Base-by-base conservation (phyloP, 1,284 basidiomycete species). In the Neotropicomus parvogracilis region DNA sequence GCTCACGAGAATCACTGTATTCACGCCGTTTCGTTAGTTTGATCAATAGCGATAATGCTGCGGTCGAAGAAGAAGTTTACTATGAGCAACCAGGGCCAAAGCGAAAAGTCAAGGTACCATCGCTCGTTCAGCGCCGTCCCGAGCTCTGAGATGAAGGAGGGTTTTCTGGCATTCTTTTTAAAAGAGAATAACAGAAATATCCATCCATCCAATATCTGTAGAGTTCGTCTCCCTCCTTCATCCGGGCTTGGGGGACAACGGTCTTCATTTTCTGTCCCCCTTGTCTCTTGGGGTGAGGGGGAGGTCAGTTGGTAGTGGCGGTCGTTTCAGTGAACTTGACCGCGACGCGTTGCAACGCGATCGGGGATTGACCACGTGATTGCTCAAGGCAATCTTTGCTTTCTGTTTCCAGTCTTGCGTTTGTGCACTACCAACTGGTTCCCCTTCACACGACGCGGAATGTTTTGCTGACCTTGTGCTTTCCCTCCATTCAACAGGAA, bases 131-230 rank as follows among this genome's bases (percentile, higher is more conserved):
- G 73, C 85, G 85, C 79, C 85, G 84, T 78, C 83, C 85, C 73
- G 85, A 88, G 83, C 83, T 88, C 78, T 89, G 84, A 88, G 87
- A 87, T 86, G 87, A 88, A 85, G 86, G 85, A 81, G 85, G 79
- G 71, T 66, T 63, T 64, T 71, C 67, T 49, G 64, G 73, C 49
- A 40, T 68, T 71, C 69, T 66, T 71, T 68, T 46, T 5, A 47
- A 68, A 54, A 59, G 62, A 61, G 69, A 65, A 52, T 49, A 35
- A 54, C 53, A 53, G 53, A 55, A 52, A 51, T 56, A 40, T 48
- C 46, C 34, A 54, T 57, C 54, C 52, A 46, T 57, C 49, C 52
- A 60, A 52, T 58, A 70, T 69, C 68, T 78, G 72, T 82, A 77
- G 73, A 83, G 84, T 87, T 79, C 80, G 83, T 84, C 81, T 79